Percentiles rank a stretch among this genome's conserved stretches.
Evolutionary conservation across 768 basidiomycete genomes (phyloP).

Genomic region (Macrolepiota fuliginosa): DNA sequence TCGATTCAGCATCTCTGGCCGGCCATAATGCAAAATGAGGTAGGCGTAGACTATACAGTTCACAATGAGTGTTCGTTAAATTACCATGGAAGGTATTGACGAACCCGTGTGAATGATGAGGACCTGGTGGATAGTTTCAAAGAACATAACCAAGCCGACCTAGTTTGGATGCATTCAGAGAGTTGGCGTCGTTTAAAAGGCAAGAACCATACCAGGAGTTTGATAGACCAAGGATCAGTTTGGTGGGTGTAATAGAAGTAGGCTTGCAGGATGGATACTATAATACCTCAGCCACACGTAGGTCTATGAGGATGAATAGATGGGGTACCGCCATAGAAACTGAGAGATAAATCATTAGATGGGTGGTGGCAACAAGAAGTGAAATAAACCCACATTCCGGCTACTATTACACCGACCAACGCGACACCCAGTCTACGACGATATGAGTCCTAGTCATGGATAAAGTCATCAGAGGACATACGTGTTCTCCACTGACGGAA

Average conservation of each 20-base stretch:
- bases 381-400: conserved; percentile 41
- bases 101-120: conserved; percentile 51
- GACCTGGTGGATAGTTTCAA: conserved; percentile 52
- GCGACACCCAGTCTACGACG: conserved; percentile 44
- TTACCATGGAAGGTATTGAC: conserved; percentile 8
- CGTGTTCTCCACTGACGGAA: conserved; percentile 29
- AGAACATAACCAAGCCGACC: conserved; percentile 48
- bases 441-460: not conserved
- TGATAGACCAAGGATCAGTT: conserved; percentile 46
- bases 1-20: conserved; percentile 22
- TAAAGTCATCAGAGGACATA: conserved; percentile 18
- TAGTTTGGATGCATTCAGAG: conserved; percentile 17
- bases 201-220: conserved; percentile 36
- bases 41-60: conserved; percentile 44
- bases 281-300: not conserved
- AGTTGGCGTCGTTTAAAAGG: too few species aligned
- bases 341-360: conserved; percentile 18
- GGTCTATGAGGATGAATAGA: not conserved
- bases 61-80: not conserved
- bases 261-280: conserved; percentile 55
- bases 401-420: conserved; percentile 46
- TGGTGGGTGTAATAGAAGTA: conserved; percentile 56
- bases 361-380: not conserved
- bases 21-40: conserved; percentile 38
- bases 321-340: conserved; percentile 47